These are phyloP conservation scores for Thielaviopsis populi DNA, from an alignment of 2,329 filamentous ascomycete species.

Conservation along the genomic window DNA sequence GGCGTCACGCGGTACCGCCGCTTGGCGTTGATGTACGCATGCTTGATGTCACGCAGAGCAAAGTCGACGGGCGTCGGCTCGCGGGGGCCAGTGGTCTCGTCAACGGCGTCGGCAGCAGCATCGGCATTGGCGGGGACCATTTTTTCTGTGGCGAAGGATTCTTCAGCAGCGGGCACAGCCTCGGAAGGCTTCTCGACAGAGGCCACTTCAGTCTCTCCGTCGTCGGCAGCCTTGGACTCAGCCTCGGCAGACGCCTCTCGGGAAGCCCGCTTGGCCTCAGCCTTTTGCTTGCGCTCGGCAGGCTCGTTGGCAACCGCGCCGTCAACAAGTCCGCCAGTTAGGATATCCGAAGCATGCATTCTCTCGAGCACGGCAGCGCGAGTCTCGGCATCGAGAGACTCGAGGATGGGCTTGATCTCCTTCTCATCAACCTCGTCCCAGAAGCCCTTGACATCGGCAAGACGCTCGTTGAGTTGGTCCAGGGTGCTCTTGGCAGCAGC, in stretches of 20 bases:
- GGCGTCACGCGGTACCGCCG: conserved; percentile 67
- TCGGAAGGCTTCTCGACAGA: conserved; percentile 1
- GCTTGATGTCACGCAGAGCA: conserved; percentile 55
- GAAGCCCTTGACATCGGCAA: conserved; percentile 65
- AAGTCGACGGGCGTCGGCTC: conserved; percentile 39
- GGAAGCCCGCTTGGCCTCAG: conserved; percentile 13
- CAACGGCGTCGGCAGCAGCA: conserved; percentile 8
- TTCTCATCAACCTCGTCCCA: conserved; percentile 74
- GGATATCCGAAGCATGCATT: conserved; percentile 31
- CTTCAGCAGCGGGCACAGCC: conserved; percentile 10
- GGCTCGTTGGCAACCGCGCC: conserved; percentile 19
- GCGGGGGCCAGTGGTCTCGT: conserved; percentile 19
- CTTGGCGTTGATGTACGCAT: conserved; percentile 69
- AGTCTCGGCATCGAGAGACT: conserved; percentile 46
- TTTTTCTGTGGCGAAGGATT: conserved; percentile 8
- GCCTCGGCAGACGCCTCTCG: conserved; percentile 19
- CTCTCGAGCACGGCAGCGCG: conserved; percentile 47
- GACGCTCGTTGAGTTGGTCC: conserved; percentile 50
- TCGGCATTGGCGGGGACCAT: too few relatives aligned
- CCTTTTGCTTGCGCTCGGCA: conserved; percentile 13
- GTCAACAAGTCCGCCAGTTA: conserved; percentile 12
- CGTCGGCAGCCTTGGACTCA: conserved; percentile 17
- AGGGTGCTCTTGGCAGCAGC: conserved; percentile 59
- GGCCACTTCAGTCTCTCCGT: background rate
- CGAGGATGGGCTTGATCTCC: conserved; percentile 57